Evolutionary conservation across 768 basidiomycete genomes (phyloP), one percentile per base, ranked within the genome.

Genomic region (Amanita fuliginea): DNA sequence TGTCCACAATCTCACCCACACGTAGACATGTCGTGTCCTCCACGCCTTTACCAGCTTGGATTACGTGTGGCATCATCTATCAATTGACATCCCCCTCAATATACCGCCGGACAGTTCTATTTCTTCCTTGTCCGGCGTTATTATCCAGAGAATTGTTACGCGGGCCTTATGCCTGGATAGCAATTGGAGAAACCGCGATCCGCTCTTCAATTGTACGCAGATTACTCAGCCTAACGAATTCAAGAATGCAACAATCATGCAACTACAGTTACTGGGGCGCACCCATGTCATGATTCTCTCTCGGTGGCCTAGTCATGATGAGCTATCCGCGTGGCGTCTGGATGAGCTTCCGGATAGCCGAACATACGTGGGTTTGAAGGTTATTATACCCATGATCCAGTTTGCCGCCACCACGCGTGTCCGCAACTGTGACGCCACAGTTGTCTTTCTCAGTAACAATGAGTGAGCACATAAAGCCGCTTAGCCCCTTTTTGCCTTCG

Each of bases 1-100:
- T 14, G 16, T 33, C 5, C 6, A 46, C 18, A 28, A 32, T 46
- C 13, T 41, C 40, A 36, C 46, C 14, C 42, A 60, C 66, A 68
- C 66, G 65, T 60, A 81, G 76, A 73, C 76, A 60, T 77, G 77
- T 70, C 80, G 79, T 72, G 73, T 63, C 52, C 62, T 80, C 51
- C 72, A 81, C 63, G 69, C 70, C n/a, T 68, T 75, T 37, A 70
- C 68, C 11, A 68, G 67, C 43, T 61, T 61, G 35, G 74, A 82
- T 57, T 78, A 77, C 59, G 60, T 78, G 34, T 81, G 78, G 78
- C 79, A 75, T 60, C 67, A 68, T 30, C 54, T 75, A 51, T 65
- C 65, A 32, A 52, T 74, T 28, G 70, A 73, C 57, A 58, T 80
- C 28, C 73, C 77, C 47, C 59, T 72, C 48, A 72, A 78, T 57